A percentile compares a stretch with the other conserved stretches of the same genome.
These are phyloP conservation scores for Cladosporium sp. DNA, from an alignment of 2,329 filamentous ascomycete species.

Conservation along the genomic window DNA sequence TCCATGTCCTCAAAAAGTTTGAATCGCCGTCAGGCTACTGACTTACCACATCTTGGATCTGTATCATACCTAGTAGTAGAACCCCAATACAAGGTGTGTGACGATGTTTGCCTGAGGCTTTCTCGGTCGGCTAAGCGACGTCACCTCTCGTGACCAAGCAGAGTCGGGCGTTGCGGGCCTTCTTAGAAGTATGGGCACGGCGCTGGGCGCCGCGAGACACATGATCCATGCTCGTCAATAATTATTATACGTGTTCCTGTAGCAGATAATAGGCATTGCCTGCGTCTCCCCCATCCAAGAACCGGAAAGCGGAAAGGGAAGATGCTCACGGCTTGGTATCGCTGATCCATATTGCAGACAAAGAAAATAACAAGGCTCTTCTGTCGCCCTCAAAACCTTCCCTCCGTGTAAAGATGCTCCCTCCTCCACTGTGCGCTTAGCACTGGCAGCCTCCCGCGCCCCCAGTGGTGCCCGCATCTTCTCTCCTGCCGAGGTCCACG, in stretches of 20 bases:
- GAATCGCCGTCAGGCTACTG: too few relatives aligned
- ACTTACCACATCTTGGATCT: too few relatives aligned
- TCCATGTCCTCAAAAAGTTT: too few relatives aligned
- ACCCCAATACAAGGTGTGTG: too few relatives aligned
- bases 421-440: slow-evolving; percentile 32
- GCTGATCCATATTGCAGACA: slow-evolving; percentile 11
- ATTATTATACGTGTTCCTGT: slow-evolving; percentile 12
- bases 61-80: too few relatives aligned
- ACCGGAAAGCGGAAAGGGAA: slow-evolving; percentile 4
- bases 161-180: too few relatives aligned
- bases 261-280: slow-evolving; percentile 2
- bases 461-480: slow-evolving; percentile 53
- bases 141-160: too few relatives aligned
- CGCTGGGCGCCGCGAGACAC: too few relatives aligned
- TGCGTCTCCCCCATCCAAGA: slow-evolving; percentile 1
- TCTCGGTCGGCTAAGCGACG: too few relatives aligned
- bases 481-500: slow-evolving; percentile 60
- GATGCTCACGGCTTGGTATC: slow-evolving; percentile 11
- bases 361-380: slow-evolving; percentile 4
- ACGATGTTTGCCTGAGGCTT: too few relatives aligned
- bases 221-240: not conserved
- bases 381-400: not conserved
- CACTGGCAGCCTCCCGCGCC: slow-evolving; percentile 58
- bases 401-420: not conserved
- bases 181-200: too few relatives aligned